Evolutionary conservation across 495 filamentous ascomycete species (phyloP).

Genomic region (Penicillium subrubescens): DNA sequence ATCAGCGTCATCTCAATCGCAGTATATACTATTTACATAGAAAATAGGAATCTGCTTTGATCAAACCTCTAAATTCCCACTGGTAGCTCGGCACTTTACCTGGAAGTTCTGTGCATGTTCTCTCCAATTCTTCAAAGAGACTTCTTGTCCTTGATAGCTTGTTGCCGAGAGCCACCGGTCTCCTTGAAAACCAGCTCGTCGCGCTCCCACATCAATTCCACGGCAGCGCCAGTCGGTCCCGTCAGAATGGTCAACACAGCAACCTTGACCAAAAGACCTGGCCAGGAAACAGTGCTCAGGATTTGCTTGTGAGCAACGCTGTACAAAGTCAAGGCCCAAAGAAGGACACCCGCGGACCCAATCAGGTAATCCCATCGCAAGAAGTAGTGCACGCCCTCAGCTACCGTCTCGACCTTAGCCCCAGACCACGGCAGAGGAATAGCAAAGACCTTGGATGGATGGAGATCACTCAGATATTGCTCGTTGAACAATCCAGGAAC

Average conservation of each 20-base stretch:
- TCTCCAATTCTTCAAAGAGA: slow-evolving; percentile 9
- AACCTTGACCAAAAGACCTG: slow-evolving; percentile 37
- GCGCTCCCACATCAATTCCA: slow-evolving; percentile 59
- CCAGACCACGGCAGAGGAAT: slow-evolving; percentile 46
- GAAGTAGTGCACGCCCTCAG: slow-evolving; percentile 52
- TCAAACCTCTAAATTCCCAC: background rate
- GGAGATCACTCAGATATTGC: slow-evolving; percentile 34
- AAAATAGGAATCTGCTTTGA: background rate
- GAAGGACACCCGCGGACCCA: slow-evolving; percentile 49
- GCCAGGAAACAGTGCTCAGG: slow-evolving; percentile 30
- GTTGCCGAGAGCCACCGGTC: slow-evolving; percentile 25
- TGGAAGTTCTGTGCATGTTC: background rate
- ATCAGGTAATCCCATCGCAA: slow-evolving; percentile 62
- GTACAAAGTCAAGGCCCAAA: slow-evolving; percentile 57
- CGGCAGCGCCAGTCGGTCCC: slow-evolving; percentile 53
- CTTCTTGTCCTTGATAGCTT: slow-evolving; percentile 29
- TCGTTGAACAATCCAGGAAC: slow-evolving; percentile 41
- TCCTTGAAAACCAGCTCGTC: slow-evolving; percentile 51
- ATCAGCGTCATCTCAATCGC: background rate
- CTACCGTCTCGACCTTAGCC: slow-evolving; percentile 43
- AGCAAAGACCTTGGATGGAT: slow-evolving; percentile 42
- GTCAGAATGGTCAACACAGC: slow-evolving; percentile 43
- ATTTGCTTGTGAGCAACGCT: slow-evolving; percentile 39
- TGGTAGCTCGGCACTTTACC: background rate
- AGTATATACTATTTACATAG: background rate